Conservation (phyloP, 2,329 filamentous ascomycete genomes). For the Epichloe scottii region DNA sequence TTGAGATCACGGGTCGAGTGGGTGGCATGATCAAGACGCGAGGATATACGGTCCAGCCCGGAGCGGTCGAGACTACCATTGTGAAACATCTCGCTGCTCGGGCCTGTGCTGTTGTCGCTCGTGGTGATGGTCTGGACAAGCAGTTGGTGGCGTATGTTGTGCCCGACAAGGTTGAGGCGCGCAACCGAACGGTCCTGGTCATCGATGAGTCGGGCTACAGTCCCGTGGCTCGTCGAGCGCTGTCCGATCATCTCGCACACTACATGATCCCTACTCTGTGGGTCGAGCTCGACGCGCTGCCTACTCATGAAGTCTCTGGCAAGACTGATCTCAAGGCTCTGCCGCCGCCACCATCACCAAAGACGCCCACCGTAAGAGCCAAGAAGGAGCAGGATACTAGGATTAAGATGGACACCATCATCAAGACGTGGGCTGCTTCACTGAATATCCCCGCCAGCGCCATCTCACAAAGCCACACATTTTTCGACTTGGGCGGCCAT, state of each 20-base stretch:
- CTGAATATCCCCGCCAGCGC: conserved; percentile 50
- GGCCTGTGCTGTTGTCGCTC: conserved; percentile 58
- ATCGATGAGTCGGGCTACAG: conserved; percentile 63
- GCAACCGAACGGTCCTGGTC: conserved; percentile 46
- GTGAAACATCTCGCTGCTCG: conserved; percentile 56
- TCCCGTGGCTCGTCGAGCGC: conserved; percentile 50
- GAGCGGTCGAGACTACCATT: conserved; percentile 64
- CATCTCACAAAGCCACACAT: conserved; percentile 60
- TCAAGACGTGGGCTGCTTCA: conserved; percentile 59
- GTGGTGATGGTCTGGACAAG: conserved; percentile 62
- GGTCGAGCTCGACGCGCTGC: conserved; percentile 59
- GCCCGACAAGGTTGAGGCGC: conserved; percentile 45
- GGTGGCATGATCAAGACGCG: conserved; percentile 73
- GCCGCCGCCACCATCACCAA: conserved; percentile 48
- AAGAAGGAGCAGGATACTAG: conserved; percentile 45
- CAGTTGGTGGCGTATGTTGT: conserved; percentile 71
- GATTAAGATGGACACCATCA: conserved; percentile 54
- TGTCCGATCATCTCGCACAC: conserved; percentile 57
- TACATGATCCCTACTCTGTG: conserved; percentile 76
- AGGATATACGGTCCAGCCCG: conserved; percentile 66
- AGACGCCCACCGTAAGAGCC: conserved; percentile 25
- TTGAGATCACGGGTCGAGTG: conserved; percentile 66
- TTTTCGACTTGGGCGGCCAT: conserved; percentile 73
- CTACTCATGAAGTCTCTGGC: conserved; percentile 66
- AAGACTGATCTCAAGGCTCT: conserved; percentile 65